phyloP scores from a whole-genome alignment of 2,329 filamentous ascomycete genomes.

The Epicoccum sorghinum region DNA sequence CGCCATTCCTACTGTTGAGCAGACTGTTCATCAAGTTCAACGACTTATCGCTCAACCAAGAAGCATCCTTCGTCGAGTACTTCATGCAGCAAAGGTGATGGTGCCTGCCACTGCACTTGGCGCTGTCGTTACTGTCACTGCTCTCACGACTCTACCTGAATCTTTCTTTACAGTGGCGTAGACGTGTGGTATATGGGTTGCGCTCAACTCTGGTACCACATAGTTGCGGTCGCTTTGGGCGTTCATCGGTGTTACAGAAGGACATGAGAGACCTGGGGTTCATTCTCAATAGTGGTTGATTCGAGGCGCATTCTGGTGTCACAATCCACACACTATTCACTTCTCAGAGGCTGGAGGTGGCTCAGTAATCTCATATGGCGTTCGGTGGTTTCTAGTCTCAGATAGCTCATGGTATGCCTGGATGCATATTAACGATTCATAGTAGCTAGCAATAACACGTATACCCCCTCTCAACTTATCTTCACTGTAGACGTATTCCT shows the following conservation, averaged over 20 bases:
- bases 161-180: slow-evolving; percentile 25
- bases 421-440: slow-evolving; percentile 13
- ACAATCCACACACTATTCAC: background rate
- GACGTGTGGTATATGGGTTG: background rate
- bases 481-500: too few relatives aligned
- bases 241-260: background rate
- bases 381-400: background rate
- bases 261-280: background rate
- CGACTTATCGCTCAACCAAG: slow-evolving; percentile 20
- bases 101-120: slow-evolving; percentile 20
- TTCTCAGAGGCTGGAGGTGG: background rate
- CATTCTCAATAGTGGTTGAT: background rate
- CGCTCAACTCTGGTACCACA: background rate
- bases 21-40: background rate
- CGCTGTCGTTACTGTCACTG: slow-evolving; percentile 25
- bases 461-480: background rate
- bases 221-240: background rate
- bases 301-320: background rate
- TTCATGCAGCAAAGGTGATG: slow-evolving; percentile 23
- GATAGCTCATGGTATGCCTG: slow-evolving; percentile 5
- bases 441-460: slow-evolving; percentile 10
- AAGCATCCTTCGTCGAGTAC: slow-evolving; percentile 20
- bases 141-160: slow-evolving; percentile 31
- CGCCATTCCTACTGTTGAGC: slow-evolving; percentile 3
- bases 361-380: background rate